Percentiles rank a stretch among this genome's conserved stretches.
These are phyloP conservation scores for Cladosporium sp. DNA, from an alignment of 2,329 filamentous ascomycete species.

Conservation along the genomic window DNA sequence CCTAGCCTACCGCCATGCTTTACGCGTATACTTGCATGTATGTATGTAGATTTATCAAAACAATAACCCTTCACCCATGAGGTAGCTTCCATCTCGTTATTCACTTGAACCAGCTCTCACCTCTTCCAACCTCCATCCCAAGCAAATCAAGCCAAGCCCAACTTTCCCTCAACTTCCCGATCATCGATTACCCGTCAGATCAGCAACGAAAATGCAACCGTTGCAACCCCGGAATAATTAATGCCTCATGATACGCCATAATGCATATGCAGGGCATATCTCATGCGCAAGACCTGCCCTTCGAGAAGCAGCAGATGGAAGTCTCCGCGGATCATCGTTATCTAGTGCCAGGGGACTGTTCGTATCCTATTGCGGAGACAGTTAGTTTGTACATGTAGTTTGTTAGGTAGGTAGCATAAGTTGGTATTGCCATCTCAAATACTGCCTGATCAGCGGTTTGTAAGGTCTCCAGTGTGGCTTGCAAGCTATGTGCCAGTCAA, in stretches of 20 bases:
- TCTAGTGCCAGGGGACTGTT: neutral
- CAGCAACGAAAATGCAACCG: neutral
- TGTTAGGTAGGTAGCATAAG: too few relatives aligned
- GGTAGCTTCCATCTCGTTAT: too few relatives aligned
- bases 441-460: neutral
- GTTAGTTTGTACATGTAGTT: too few relatives aligned
- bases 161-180: neutral
- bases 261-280: neutral
- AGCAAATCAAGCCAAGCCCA: neutral
- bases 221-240: constrained; percentile 5
- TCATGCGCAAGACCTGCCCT: neutral
- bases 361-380: too few relatives aligned
- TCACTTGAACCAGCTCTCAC: too few relatives aligned
- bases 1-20: neutral
- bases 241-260: neutral
- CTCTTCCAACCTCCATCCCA: too few relatives aligned
- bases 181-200: neutral
- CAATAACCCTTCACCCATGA: too few relatives aligned
- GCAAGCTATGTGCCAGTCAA: neutral
- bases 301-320: neutral
- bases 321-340: neutral
- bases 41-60: too few relatives aligned
- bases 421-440: too few relatives aligned
- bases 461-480: neutral
- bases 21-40: neutral